Conservation (phyloP, 2,329 filamentous ascomycete species). For the Aspergillus phoenicis region DNA sequence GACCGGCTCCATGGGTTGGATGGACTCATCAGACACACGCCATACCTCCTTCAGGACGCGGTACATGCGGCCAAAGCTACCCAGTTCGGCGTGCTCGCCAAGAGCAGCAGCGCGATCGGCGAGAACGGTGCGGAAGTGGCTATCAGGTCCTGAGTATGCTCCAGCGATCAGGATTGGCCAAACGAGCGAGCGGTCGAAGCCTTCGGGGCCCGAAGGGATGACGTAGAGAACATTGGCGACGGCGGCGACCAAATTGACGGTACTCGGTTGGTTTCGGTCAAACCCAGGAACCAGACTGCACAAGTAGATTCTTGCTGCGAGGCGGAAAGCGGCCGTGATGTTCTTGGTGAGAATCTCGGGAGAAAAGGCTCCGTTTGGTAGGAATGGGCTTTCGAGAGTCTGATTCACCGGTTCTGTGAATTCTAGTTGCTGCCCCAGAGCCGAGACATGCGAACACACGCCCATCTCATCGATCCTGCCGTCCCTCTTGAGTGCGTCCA, state of each 20-base stretch:
- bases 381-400: slow-evolving; percentile 62
- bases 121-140: slow-evolving; percentile 76
- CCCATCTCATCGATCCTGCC: slow-evolving; percentile 79
- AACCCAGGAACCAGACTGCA: slow-evolving; percentile 92
- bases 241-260: slow-evolving; percentile 74
- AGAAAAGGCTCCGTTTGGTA: slow-evolving; percentile 67
- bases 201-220: slow-evolving; percentile 77
- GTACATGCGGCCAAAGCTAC: slow-evolving; percentile 82
- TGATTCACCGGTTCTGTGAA: slow-evolving; percentile 70
- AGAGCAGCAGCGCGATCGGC: slow-evolving; percentile 72
- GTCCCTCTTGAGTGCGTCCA: slow-evolving; percentile 82
- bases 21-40: slow-evolving; percentile 68
- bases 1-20: slow-evolving; percentile 5
- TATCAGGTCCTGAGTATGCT: slow-evolving; percentile 71
- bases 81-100: slow-evolving; percentile 75
- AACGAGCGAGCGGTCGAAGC: slow-evolving; percentile 86
- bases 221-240: slow-evolving; percentile 75
- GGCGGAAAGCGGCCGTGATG: slow-evolving; percentile 86
- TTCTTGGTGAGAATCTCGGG: slow-evolving; percentile 83
- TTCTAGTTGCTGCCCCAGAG: slow-evolving; percentile 84
- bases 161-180: slow-evolving; percentile 93
- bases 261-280: slow-evolving; percentile 72
- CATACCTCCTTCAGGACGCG: slow-evolving; percentile 81
- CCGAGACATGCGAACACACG: slow-evolving; percentile 84
- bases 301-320: slow-evolving; percentile 94